Base-by-base conservation (phyloP, 208 protist species). In the Crithidia expoeki region DNA sequence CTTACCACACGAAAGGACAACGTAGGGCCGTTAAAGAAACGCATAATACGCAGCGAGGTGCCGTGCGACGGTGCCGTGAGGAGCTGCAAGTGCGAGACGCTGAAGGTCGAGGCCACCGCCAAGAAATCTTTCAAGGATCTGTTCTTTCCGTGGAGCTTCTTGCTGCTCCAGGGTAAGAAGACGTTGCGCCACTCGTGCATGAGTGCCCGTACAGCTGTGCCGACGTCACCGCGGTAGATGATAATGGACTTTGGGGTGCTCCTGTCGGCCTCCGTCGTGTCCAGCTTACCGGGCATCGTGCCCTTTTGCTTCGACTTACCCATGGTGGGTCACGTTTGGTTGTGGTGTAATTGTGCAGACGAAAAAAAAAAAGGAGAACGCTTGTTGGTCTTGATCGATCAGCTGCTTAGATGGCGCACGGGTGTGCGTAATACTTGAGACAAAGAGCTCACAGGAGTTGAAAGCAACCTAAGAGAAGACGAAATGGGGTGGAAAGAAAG, bases 141-240 rank as follows among this genome's bases (percentile, higher is more conserved):
- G 79, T 95, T 97, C 59, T 89, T 89, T 36, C 90, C 93, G 61
- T 91, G 90, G 30, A 97, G 86, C 62, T 92, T 89, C 68, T 88
- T 92, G 66, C 88, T 94, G 67, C 90, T 96, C 88, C 89, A 95
- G 30, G 93, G 93, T n/a, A 96, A 76, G 49, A 97, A 93, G 44
- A 95, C 87, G 50, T 83, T 81, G 51, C 93, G 88, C 90, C 93
- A 97, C 69, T 97, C 93, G 62, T 94, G 90, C 90, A 97, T 95
- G 17, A 97, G 86, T 19, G 82, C 64, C 19, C 90, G 87, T 51
- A 97, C 90, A 33, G 80, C 74, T 12, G 76, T 52, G 44, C 90
- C 89, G 30, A 97, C 93, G 34, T 94, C 87, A 53, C 93, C 93
- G 59, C 90, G 77, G 76, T 94, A 97, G 68, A 97, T 88, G 71